Percentiles rank a stretch among this genome's conserved stretches.
phyloP scores from a whole-genome alignment of 2,329 filamentous ascomycete species.

The Chaetomiaceae sp. region DNA sequence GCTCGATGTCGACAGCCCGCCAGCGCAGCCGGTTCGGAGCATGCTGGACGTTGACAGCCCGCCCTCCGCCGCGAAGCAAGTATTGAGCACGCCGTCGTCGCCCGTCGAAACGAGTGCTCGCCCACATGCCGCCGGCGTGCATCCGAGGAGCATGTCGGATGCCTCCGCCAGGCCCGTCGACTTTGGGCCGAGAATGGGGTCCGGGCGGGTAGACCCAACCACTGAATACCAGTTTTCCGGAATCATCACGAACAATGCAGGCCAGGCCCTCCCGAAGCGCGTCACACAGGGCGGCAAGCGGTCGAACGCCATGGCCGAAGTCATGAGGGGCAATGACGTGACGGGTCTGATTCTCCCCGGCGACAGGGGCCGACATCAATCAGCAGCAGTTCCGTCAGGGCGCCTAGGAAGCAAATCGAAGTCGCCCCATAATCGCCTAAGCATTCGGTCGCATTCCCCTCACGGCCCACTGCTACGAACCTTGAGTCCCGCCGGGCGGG shows the following conservation, averaged over 20 bases:
- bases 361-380: constrained; percentile 41
- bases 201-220: constrained; percentile 39
- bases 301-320: constrained; percentile 45
- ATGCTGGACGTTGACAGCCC: constrained; percentile 49
- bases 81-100: constrained; percentile 44
- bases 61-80: constrained; percentile 27
- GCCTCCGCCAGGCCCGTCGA: constrained; percentile 44
- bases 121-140: constrained; percentile 28
- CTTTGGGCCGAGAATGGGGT: constrained; percentile 40
- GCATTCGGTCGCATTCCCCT: constrained; percentile 47
- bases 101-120: constrained; percentile 40
- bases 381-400: constrained; percentile 31
- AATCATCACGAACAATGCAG: constrained; percentile 50
- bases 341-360: constrained; percentile 47
- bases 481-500: constrained; percentile 37
- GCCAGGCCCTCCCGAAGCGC: constrained; percentile 47
- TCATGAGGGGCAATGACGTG: constrained; percentile 50
- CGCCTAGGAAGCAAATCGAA: constrained; percentile 45
- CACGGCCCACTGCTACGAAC: constrained; percentile 33
- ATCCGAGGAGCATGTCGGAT: constrained; percentile 54
- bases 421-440: constrained; percentile 49
- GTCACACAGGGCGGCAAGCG: constrained; percentile 44
- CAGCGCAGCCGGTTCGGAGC: constrained; percentile 42
- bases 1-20: constrained; percentile 52
- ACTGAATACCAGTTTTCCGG: constrained; percentile 59